These are phyloP conservation scores for Phalaenopsis hybrid DNA, from an alignment of 116 monocot species.

Conservation along the genomic window DNA sequence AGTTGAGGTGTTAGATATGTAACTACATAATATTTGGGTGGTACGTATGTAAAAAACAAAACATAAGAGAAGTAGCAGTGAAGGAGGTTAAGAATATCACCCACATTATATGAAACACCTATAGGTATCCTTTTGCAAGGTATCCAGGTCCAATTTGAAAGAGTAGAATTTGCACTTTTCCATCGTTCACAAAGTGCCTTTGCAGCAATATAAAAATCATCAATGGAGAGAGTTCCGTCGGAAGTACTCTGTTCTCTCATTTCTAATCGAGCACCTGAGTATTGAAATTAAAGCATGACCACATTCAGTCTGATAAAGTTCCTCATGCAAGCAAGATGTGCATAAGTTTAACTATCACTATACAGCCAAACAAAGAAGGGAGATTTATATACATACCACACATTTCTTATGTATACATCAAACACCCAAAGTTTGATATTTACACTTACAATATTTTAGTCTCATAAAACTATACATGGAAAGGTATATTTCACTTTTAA, in stretches of 20 bases:
- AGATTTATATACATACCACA: too few species aligned
- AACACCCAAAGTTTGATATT: too few species aligned
- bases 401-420: too few species aligned
- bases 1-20: too few species aligned
- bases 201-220: conserved; percentile 31
- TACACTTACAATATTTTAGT: too few species aligned
- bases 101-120: conserved; percentile 16
- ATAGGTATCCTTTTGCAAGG: conserved; percentile 17
- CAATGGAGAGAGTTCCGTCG: conserved; percentile 27
- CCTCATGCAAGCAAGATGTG: not conserved
- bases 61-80: too few species aligned
- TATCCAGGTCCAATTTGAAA: conserved; percentile 39
- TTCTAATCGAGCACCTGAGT: too few species aligned
- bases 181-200: conserved; percentile 26
- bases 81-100: conserved; percentile 12
- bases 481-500: too few species aligned
- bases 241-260: conserved; percentile 17
- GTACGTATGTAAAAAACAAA: not conserved
- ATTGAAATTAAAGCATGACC: not conserved
- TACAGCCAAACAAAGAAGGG: too few species aligned
- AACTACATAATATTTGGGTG: too few species aligned
- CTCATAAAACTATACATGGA: too few species aligned
- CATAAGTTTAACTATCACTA: not conserved
- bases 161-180: conserved; percentile 24
- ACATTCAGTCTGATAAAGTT: not conserved